These are phyloP conservation scores for Colletotrichum sansevieriae DNA, from an alignment of 2,329 filamentous ascomycete genomes.

Conservation along the genomic window DNA sequence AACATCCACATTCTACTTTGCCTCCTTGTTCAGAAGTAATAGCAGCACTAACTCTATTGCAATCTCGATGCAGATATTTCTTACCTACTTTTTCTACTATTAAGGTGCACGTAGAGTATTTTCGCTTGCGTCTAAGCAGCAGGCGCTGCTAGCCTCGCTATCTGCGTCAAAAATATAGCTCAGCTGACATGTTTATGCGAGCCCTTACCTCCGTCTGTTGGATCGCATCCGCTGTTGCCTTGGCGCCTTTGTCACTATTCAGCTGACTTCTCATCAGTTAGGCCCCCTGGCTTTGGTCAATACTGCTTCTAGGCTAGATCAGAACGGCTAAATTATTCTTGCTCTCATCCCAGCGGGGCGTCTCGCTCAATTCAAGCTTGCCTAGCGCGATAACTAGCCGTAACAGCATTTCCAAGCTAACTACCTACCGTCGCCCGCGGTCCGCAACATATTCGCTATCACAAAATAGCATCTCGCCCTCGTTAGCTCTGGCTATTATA, in stretches of 20 bases:
- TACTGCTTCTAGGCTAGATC: neutral
- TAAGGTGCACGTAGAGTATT: neutral
- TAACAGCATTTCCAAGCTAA: neutral
- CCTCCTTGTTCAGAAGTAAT: neutral
- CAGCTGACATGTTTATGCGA: neutral
- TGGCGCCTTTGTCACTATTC: neutral
- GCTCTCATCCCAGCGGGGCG: neutral
- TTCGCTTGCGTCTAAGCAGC: neutral
- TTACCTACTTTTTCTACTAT: neutral
- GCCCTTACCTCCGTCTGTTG: neutral
- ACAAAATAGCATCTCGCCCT: slow-evolving; percentile 52
- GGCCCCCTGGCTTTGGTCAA: neutral
- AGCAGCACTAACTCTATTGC: neutral
- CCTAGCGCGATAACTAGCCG: neutral
- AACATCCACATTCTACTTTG: neutral
- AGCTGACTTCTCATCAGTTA: neutral
- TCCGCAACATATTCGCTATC: slow-evolving; percentile 47
- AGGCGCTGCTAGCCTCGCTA: neutral
- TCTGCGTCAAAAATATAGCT: neutral
- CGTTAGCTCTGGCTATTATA: slow-evolving; percentile 79
- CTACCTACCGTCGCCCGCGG: neutral
- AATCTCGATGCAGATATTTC: neutral
- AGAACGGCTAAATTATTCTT: neutral
- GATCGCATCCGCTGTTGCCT: neutral
- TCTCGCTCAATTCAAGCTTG: neutral